Conservation (phyloP, 1,284 basidiomycete genomes). For the Mycocalia duriaeana region DNA sequence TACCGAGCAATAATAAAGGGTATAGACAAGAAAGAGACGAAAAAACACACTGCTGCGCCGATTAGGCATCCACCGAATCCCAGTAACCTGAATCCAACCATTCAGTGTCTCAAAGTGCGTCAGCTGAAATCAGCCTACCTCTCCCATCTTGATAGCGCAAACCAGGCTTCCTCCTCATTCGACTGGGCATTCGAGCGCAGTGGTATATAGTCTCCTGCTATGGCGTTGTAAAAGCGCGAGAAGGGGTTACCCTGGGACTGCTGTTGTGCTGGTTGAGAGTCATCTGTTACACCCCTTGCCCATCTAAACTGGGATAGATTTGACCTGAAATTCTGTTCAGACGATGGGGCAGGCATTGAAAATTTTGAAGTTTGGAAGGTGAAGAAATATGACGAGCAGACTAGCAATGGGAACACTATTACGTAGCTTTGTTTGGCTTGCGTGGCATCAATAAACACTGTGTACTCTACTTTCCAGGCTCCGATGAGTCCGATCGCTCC, state of each 20-base stretch:
- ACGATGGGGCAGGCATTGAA: slow-evolving; percentile 27
- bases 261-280: slow-evolving; percentile 48
- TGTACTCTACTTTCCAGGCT: background rate
- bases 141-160: slow-evolving; percentile 89
- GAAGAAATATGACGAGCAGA: background rate
- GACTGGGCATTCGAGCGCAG: slow-evolving; percentile 77
- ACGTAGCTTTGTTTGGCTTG: background rate
- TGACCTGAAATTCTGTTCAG: slow-evolving; percentile 63
- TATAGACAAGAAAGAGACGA: slow-evolving; percentile 88
- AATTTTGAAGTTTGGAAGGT: background rate
- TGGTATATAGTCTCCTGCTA: slow-evolving; percentile 83
- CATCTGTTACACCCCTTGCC: slow-evolving; percentile 73
- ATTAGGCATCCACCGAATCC: slow-evolving; percentile 91
- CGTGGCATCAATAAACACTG: background rate
- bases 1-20: slow-evolving; percentile 70
- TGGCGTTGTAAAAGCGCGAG: slow-evolving; percentile 72
- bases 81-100: slow-evolving; percentile 77
- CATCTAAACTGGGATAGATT: slow-evolving; percentile 83
- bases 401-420: background rate
- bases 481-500: background rate
- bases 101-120: no score
- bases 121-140: slow-evolving; percentile 53
- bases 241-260: slow-evolving; percentile 48
- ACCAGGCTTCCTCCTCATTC: slow-evolving; percentile 96
- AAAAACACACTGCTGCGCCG: slow-evolving; percentile 92